Evolutionary conservation across 176 grass and related monocot genomes (phyloP).

Genomic region (Elaeis guineensis): DNA sequence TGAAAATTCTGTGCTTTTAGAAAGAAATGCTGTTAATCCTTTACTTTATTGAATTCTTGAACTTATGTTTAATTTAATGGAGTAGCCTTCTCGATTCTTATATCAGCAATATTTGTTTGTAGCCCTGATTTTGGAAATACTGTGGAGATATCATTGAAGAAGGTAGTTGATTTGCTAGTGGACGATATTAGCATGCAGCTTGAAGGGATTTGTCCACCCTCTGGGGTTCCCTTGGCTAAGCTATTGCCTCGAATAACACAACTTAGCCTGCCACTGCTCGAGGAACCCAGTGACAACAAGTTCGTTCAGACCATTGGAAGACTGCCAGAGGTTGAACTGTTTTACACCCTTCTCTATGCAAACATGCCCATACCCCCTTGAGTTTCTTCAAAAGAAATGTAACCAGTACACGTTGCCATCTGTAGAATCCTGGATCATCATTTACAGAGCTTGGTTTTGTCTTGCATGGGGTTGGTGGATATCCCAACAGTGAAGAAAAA

Average conservation of each 20-base stretch:
- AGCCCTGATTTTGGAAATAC: conserved; percentile 83
- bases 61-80: too few species aligned
- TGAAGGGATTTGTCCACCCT: conserved; percentile 28
- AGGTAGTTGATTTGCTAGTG: conserved; percentile 37
- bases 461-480: too few species aligned
- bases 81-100: too few species aligned
- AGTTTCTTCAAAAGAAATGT: too few species aligned
- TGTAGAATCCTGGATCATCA: too few species aligned
- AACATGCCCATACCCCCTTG: conserved; percentile 33
- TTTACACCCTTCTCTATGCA: conserved; percentile 83
- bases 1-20: too few species aligned
- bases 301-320: conserved; percentile 58
- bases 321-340: conserved; percentile 77
- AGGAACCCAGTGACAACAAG: conserved; percentile 81
- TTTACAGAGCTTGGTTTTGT: too few species aligned
- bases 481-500: too few species aligned
- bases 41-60: too few species aligned
- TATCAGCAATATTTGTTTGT: conserved; percentile 4
- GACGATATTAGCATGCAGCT: conserved; percentile 37
- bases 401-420: too few species aligned
- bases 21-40: too few species aligned
- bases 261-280: conserved; percentile 57
- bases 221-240: conserved; percentile 56
- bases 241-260: conserved; percentile 71
- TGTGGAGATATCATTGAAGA: conserved; percentile 71